Evolutionary conservation across 768 basidiomycete genomes (phyloP), one percentile per base, ranked within the genome.

Genomic region (Collybiopsis confluens): DNA sequence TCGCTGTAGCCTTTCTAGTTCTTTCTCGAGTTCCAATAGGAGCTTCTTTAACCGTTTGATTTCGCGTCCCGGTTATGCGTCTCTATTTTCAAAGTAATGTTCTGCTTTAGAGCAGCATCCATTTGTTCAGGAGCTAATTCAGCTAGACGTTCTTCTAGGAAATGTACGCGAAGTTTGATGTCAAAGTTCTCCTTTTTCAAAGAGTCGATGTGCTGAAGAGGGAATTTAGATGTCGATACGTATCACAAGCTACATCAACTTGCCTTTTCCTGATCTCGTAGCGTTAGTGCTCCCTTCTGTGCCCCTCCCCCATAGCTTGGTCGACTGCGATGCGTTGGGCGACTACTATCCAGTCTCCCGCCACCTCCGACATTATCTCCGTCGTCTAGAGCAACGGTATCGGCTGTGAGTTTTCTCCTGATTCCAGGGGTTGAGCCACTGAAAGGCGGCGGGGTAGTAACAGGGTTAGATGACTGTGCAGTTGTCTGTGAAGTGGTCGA

Each of bases 121-220:
- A 95, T 89, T 63, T 97, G 89, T 66, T 96, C 93, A 0, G 93
- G 92, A 0, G 90, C 89, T 45, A 94, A 83, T 61, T 91, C 85
- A 2, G 88, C 88, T 15, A 99, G 80, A 42, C 91, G 86, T 63
- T 98, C 93, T 68, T 98, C 92, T 40, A 97, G 81, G 66, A 97
- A 96, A 65, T 97, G 93, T 2, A 98, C 90, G 55, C 93, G 90
- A 48, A 98, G 81, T 68, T 98, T 97, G 65, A 99, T 86, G 63
- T 87, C 88, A 68, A 98, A 98, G 75, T 96, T 96, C 68, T 98
- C 95, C 68, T 95, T 97, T 74, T 96, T 94, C 63, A 94, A 82
- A 57, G 85, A 85, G 70, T 98, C 93, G 64, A 97, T 92, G 68
- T 95, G 90, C 95, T 98, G 27, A 27, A 33, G 30, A 24, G 4